A percentile compares a stretch with the other conserved stretches of the same genome.
Evolutionary conservation across 345 rosid species (phyloP).

Genomic region (Brassica rapa): DNA sequence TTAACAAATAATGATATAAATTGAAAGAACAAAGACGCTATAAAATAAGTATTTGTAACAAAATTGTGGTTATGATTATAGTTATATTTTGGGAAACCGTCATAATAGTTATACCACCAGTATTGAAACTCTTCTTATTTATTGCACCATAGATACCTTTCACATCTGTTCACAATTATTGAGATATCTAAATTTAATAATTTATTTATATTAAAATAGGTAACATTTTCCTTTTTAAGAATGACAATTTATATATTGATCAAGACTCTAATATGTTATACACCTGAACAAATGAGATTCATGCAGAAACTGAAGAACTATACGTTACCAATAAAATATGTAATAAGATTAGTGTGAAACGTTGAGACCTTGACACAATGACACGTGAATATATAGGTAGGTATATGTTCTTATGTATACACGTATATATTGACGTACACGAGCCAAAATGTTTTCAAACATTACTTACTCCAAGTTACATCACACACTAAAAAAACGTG

Average conservation of each 20-base stretch:
- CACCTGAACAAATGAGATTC: conserved; percentile 5
- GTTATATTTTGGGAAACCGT: conserved; percentile 40
- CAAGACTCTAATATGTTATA: neutral
- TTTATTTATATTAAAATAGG: neutral
- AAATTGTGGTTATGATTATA: conserved; percentile 32
- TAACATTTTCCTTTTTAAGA: neutral
- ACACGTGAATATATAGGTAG: conserved; percentile 30
- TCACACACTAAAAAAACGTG: conserved; percentile 23
- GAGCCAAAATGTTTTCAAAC: conserved; percentile 24
- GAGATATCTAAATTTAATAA: conserved; percentile 4
- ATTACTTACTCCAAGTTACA: conserved; percentile 18
- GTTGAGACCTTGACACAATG: conserved; percentile 17
- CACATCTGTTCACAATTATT: conserved; percentile 32
- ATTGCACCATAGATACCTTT: conserved; percentile 34
- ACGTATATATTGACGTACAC: conserved; percentile 30
- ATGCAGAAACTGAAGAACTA: conserved; percentile 10
- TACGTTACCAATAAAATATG: conserved; percentile 18
- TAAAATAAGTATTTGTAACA: conserved; percentile 13
- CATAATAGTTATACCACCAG: conserved; percentile 29
- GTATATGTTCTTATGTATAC: neutral
- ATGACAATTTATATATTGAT: neutral
- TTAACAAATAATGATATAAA: neutral
- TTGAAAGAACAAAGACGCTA: neutral
- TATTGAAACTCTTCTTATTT: conserved; percentile 35
- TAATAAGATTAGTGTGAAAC: conserved; percentile 10